Evolutionary conservation across 2,329 filamentous ascomycete species (phyloP).

Genomic region (Trichophyton rubrum): DNA sequence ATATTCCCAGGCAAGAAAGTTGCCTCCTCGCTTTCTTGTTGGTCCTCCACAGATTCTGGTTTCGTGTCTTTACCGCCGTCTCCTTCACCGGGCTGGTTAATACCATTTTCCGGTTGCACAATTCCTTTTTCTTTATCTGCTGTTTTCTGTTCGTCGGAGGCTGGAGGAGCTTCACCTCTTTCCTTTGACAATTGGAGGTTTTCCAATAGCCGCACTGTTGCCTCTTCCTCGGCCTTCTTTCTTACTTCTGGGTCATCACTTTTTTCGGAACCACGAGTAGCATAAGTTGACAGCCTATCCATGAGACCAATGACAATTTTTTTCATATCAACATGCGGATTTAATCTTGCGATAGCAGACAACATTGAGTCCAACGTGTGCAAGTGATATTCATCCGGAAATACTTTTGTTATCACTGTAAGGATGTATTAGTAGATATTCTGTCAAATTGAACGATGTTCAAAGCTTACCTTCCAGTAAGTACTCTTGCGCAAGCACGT

Average conservation of each 20-base stretch:
- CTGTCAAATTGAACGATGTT: not conserved
- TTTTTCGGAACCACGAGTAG: slow-evolving; percentile 70
- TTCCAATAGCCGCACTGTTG: slow-evolving; percentile 63
- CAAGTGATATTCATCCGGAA: slow-evolving; percentile 95
- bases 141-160: slow-evolving; percentile 19
- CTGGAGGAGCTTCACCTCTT: slow-evolving; percentile 23
- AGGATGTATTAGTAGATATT: slow-evolving; percentile 17
- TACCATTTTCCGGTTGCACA: slow-evolving; percentile 25
- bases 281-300: slow-evolving; percentile 89
- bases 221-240: slow-evolving; percentile 71
- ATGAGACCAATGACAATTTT: slow-evolving; percentile 95
- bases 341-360: slow-evolving; percentile 79
- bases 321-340: slow-evolving; percentile 96
- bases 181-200: slow-evolving; percentile 50
- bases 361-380: slow-evolving; percentile 94
- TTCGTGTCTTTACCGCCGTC: not conserved
- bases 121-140: slow-evolving; percentile 26
- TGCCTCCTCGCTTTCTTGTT: slow-evolving; percentile 20
- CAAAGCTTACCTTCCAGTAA: slow-evolving; percentile 58
- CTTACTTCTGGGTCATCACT: slow-evolving; percentile 59
- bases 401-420: slow-evolving; percentile 89
- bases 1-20: slow-evolving; percentile 45
- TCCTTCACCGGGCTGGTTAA: slow-evolving; percentile 11
- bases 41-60: slow-evolving; percentile 19
- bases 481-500: slow-evolving; percentile 95